Percentiles rank a stretch among this genome's conserved stretches.
Evolutionary conservation across 2,329 filamentous ascomycete species (phyloP).

Genomic region (Boeremia lycopersici): DNA sequence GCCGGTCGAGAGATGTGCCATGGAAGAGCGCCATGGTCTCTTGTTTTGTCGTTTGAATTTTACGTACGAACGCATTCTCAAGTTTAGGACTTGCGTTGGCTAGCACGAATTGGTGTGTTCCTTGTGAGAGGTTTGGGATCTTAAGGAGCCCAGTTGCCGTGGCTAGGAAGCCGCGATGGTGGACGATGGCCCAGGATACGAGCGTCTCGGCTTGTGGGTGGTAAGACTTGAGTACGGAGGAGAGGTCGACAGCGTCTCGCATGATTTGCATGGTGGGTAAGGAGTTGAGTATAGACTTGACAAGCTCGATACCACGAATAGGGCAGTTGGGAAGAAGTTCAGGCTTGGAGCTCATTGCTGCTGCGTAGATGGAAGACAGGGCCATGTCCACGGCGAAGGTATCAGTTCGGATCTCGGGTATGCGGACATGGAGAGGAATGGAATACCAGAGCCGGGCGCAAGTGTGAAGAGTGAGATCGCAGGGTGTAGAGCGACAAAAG

Average conservation of each 20-base stretch:
- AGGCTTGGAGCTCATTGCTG: conserved; percentile 22
- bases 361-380: conserved; percentile 35
- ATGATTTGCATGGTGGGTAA: conserved; percentile 33
- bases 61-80: conserved; percentile 29
- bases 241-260: conserved; percentile 23
- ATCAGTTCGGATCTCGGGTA: conserved; percentile 40
- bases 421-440: conserved; percentile 33
- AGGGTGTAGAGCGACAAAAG: conserved; percentile 34
- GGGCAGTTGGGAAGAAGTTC: conserved; percentile 41
- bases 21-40: conserved; percentile 40
- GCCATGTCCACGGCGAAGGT: conserved; percentile 39
- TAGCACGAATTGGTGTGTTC: conserved; percentile 43
- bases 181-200: conserved; percentile 38
- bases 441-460: conserved; percentile 34
- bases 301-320: conserved; percentile 14
- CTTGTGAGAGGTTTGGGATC: conserved; percentile 35
- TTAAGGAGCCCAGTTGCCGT: conserved; percentile 32
- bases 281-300: conserved; percentile 31
- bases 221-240: conserved; percentile 17
- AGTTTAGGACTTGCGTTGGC: conserved; percentile 35
- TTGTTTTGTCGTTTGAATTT: neutral
- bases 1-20: conserved; percentile 41
- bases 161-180: conserved; percentile 38
- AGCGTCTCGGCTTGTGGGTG: conserved; percentile 33
- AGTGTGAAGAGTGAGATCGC: conserved; percentile 10